Evolutionary conservation across 2,329 filamentous ascomycete species (phyloP).

Genomic region (Xylaria sp.): DNA sequence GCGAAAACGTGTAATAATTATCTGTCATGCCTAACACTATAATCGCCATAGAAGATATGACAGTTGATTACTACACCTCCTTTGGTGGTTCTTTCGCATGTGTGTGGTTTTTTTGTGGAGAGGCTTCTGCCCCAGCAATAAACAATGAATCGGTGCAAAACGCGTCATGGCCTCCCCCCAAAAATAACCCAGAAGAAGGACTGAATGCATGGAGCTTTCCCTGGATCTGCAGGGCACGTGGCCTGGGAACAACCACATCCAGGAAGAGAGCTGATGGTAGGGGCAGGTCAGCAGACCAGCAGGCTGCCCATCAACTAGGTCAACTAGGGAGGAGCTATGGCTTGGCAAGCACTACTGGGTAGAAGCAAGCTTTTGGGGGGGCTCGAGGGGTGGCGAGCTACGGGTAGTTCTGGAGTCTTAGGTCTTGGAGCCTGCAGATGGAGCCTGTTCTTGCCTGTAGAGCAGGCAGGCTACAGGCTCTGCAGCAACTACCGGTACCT

Average conservation of each 20-base stretch:
- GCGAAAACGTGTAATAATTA: too few relatives aligned
- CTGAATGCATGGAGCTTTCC: constrained; percentile 6
- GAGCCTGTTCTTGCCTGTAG: background rate
- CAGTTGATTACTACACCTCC: too few relatives aligned
- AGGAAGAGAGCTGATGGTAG: constrained; percentile 36
- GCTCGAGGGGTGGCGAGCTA: constrained; percentile 4
- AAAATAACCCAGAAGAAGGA: background rate
- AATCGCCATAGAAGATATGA: too few relatives aligned
- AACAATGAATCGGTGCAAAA: constrained; percentile 4
- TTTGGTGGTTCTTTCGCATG: too few relatives aligned
- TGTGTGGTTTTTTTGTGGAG: too few relatives aligned
- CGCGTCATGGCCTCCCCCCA: constrained; percentile 15
- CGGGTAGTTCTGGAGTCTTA: background rate
- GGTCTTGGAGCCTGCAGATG: background rate
- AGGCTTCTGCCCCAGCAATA: too few relatives aligned
- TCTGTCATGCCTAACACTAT: too few relatives aligned
- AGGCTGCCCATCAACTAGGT: constrained; percentile 29
- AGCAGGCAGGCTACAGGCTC: background rate
- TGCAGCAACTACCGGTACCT: background rate
- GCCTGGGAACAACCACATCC: constrained; percentile 27
- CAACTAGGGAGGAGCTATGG: constrained; percentile 26
- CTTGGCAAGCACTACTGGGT: constrained; percentile 22
- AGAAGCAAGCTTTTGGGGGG: constrained; percentile 22
- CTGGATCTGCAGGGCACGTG: constrained; percentile 38
- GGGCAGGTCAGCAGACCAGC: constrained; percentile 38